phyloP scores from a whole-genome alignment of 805 yeast species.

The Myxozyma sirexii region DNA sequence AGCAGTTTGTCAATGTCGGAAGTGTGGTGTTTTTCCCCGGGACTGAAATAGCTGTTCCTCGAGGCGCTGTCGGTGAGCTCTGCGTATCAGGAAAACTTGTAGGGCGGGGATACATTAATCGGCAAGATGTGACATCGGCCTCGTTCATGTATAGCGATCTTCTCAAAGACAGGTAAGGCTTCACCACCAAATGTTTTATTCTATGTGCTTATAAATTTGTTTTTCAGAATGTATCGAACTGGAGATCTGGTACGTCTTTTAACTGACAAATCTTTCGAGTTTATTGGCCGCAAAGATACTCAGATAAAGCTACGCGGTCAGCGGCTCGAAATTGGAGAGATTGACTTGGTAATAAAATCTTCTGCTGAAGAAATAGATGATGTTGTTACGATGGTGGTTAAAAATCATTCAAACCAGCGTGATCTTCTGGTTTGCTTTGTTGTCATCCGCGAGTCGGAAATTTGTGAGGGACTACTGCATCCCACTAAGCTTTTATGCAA shows the following conservation, averaged over 20 bases:
- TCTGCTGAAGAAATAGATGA: constrained; percentile 18
- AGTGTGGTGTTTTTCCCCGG: constrained; percentile 24
- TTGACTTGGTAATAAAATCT: constrained; percentile 33
- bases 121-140: constrained; percentile 33
- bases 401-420: constrained; percentile 16
- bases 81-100: constrained; percentile 40
- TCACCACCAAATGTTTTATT: no score
- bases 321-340: constrained; percentile 41
- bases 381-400: constrained; percentile 25
- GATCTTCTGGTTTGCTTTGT: constrained; percentile 35
- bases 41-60: constrained; percentile 30
- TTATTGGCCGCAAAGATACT: constrained; percentile 39
- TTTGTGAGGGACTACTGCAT: background rate
- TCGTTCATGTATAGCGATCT: constrained; percentile 20
- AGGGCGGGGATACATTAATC: constrained; percentile 39
- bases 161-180: constrained; percentile 21
- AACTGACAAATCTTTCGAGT: constrained; percentile 37
- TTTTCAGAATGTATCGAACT: constrained; percentile 32
- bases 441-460: background rate
- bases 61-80: constrained; percentile 40
- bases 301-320: constrained; percentile 43
- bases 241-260: constrained; percentile 39
- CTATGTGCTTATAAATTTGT: background rate
- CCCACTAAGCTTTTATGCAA: background rate
- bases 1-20: constrained; percentile 37